Conservation (phyloP, 257 asterid species). For the Lithospermum erythrorhizon region DNA sequence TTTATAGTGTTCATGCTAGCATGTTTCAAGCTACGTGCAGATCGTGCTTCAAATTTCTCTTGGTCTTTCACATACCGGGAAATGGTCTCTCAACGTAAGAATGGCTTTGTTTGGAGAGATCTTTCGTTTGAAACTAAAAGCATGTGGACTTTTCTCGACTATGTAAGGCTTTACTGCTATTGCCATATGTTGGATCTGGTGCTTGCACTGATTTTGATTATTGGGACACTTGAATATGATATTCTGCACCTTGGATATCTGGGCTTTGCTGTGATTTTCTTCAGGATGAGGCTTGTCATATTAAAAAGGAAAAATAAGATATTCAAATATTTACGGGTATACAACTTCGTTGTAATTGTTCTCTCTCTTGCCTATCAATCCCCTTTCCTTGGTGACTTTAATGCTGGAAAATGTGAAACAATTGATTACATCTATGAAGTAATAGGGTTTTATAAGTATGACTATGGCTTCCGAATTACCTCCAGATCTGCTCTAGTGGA, state of each 20-base stretch:
- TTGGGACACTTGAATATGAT: constrained; percentile 94
- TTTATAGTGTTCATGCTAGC: constrained; percentile 80
- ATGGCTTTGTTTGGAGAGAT: constrained; percentile 89
- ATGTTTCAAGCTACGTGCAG: constrained; percentile 89
- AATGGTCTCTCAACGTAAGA: constrained; percentile 77
- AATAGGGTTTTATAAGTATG: constrained; percentile 91
- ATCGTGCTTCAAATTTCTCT: constrained; percentile 58
- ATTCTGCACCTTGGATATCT: constrained; percentile 98
- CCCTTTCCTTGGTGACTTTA: constrained; percentile 77
- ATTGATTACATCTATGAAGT: constrained; percentile 83
- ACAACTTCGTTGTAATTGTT: constrained; percentile 85
- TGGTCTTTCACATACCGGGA: constrained; percentile 68
- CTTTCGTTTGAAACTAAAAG: constrained; percentile 92
- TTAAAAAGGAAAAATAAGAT: constrained; percentile 86
- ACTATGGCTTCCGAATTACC: constrained; percentile 93
- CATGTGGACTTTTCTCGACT: constrained; percentile 97
- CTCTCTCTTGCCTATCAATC: constrained; percentile 96
- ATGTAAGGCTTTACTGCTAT: constrained; percentile 94
- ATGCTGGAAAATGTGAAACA: constrained; percentile 73
- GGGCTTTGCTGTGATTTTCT: constrained; percentile 85
- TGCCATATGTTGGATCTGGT: constrained; percentile 96
- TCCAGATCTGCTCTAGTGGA: constrained; percentile 97
- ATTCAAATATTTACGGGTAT: constrained; percentile 71
- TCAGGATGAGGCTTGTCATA: constrained; percentile 86
- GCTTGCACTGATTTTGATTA: constrained; percentile 73